Conservation (phyloP, 371 early-diverging fungal species). For the Chytridium lagenaria region DNA sequence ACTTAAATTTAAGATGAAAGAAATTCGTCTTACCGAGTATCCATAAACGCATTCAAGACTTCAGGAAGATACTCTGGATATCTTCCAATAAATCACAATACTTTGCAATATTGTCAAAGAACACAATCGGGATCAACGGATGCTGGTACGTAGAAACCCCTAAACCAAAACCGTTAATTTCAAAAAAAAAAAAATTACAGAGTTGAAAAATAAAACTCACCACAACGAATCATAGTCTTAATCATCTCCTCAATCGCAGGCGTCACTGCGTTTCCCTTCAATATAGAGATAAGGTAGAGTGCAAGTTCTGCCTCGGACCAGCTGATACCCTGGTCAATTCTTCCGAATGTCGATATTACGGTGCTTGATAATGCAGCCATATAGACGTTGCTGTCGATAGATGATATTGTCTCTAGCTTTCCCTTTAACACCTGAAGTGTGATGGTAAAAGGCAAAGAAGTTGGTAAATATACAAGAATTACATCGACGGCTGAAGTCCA, state of each 20-base stretch:
- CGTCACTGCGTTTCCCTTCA: conserved; percentile 52
- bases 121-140: conserved; percentile 74
- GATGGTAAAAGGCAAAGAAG: conserved; percentile 10
- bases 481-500: too few species aligned
- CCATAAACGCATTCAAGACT: conserved; percentile 78
- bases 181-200: conserved; percentile 35
- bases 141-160: conserved; percentile 82
- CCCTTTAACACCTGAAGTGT: conserved; percentile 66
- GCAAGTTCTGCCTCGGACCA: conserved; percentile 88
- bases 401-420: conserved; percentile 73
- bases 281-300: conserved; percentile 77
- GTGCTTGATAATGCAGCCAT: conserved; percentile 33
- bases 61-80: conserved; percentile 72
- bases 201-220: conserved; percentile 44
- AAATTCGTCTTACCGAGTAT: conserved; percentile 54
- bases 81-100: conserved; percentile 75
- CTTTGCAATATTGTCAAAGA: conserved; percentile 78
- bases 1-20: conserved; percentile 24
- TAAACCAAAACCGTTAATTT: conserved; percentile 35
- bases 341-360: conserved; percentile 31
- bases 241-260: conserved; percentile 78
- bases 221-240: conserved; percentile 70
- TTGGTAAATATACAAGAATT: too few species aligned
- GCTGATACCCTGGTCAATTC: conserved; percentile 14
- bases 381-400: conserved; percentile 63